Conservation (phyloP, 768 basidiomycete genomes). For the Boletus rubescentipes region DNA sequence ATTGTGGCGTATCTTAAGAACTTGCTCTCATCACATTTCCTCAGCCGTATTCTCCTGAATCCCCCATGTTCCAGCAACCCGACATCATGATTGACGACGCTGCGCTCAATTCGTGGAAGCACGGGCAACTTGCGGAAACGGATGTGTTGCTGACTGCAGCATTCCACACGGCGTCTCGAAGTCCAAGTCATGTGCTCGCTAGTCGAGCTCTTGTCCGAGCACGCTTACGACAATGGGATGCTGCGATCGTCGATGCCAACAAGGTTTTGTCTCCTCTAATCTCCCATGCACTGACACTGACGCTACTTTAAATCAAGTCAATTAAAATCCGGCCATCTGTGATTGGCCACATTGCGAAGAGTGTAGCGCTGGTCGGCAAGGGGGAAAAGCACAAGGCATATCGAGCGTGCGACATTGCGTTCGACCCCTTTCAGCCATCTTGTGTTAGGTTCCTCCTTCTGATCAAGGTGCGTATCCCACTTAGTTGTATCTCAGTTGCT, state of each 20-base stretch:
- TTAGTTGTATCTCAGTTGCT: background rate
- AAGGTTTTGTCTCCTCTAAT: background rate
- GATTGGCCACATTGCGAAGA: constrained; percentile 5
- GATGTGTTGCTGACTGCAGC: background rate
- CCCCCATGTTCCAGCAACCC: too few relatives aligned
- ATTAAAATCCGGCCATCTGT: background rate
- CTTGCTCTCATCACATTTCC: too few relatives aligned
- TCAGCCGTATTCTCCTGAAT: too few relatives aligned
- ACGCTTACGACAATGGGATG: constrained; percentile 3
- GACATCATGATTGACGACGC: too few relatives aligned
- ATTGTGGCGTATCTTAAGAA: too few relatives aligned
- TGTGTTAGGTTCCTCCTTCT: background rate
- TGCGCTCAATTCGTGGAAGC: background rate
- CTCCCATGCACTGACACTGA: background rate
- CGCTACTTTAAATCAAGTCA: background rate
- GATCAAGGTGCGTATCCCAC: constrained; percentile 1
- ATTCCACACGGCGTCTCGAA: background rate
- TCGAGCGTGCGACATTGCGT: constrained; percentile 2
- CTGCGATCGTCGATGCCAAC: constrained; percentile 3
- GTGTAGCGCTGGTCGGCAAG: background rate
- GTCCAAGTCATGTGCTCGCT: background rate
- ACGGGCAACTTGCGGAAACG: background rate
- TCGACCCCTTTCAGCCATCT: background rate
- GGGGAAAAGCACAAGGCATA: background rate
- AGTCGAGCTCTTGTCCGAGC: constrained; percentile 1